These are phyloP conservation scores for Jimgerdemannia flammicorona DNA, from an alignment of 192 early-diverging fungal genomes.

Conservation along the genomic window DNA sequence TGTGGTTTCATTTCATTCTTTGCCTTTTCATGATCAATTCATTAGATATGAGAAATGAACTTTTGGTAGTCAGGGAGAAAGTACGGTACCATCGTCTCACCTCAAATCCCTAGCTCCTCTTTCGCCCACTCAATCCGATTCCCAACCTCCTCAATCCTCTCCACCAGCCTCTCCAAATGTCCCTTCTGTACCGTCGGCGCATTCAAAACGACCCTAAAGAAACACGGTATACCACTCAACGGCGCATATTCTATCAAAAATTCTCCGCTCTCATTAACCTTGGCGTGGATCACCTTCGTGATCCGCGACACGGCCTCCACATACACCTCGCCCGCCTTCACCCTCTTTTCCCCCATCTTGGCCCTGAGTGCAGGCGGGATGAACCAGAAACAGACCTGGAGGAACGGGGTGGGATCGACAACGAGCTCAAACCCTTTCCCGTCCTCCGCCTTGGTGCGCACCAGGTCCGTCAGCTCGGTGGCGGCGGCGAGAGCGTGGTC, in stretches of 20 bases:
- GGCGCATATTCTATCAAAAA: constrained; percentile 76
- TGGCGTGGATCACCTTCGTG: constrained; percentile 40
- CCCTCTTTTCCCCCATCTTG: not conserved
- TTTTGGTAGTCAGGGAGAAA: no score
- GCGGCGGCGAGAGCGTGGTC: constrained; percentile 54
- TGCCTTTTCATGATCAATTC: no score
- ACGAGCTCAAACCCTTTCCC: constrained; percentile 40
- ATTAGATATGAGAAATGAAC: no score
- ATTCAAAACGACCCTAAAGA: constrained; percentile 74
- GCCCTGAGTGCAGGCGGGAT: constrained; percentile 32
- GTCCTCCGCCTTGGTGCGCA: constrained; percentile 17
- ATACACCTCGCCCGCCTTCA: constrained; percentile 18
- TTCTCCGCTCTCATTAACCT: constrained; percentile 40
- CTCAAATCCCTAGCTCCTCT: not conserved
- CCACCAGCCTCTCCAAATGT: constrained; percentile 45
- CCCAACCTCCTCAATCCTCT: constrained; percentile 52
- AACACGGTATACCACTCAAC: constrained; percentile 42
- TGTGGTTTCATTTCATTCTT: no score
- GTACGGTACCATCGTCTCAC: no score
- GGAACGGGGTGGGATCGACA: constrained; percentile 26
- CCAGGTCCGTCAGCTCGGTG: constrained; percentile 32
- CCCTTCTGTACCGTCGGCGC: constrained; percentile 52
- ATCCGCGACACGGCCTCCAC: constrained; percentile 35
- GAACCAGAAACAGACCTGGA: constrained; percentile 78
- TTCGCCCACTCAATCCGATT: constrained; percentile 16